A percentile compares a stretch with the other conserved stretches of the same genome.
Conservation (phyloP, 495 filamentous ascomycete genomes). For the Cenococcum geophilum region DNA sequence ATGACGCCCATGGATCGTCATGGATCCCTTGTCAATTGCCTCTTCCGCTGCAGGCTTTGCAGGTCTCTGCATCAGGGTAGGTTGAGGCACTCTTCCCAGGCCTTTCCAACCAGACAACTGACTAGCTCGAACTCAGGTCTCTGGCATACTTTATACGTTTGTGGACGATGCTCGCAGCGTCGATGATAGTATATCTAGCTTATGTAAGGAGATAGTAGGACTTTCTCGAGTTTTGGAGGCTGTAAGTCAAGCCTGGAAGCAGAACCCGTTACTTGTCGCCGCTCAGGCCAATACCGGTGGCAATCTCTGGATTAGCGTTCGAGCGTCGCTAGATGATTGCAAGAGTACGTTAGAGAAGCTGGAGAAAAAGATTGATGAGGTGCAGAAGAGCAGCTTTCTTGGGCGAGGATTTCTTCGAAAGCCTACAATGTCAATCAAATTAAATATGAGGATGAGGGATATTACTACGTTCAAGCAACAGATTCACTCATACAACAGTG, state of each 20-base stretch:
- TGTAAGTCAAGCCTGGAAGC: background rate
- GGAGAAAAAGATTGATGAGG: background rate
- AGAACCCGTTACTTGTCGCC: background rate
- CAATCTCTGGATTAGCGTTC: background rate
- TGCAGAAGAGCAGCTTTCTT: background rate
- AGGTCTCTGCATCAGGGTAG: background rate
- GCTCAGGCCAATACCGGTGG: background rate
- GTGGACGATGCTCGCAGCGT: background rate
- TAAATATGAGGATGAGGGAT: slow-evolving; percentile 3
- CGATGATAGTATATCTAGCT: background rate
- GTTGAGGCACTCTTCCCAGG: background rate
- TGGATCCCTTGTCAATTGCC: slow-evolving; percentile 7
- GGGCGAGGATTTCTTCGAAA: background rate
- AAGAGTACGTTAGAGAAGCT: background rate
- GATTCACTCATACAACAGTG: background rate
- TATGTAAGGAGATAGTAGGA: background rate
- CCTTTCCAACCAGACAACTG: too few relatives aligned
- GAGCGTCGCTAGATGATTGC: background rate
- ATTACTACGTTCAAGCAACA: slow-evolving; percentile 1
- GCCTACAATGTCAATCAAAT: background rate
- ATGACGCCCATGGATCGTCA: background rate
- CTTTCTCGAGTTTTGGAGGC: background rate
- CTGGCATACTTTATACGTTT: background rate
- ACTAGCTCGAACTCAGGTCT: background rate
- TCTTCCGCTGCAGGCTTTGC: background rate